Percentiles rank a stretch among this genome's conserved stretches.
These are phyloP conservation scores for Volvox reticuliferus DNA, from an alignment of 139 green algal genomes.

Conservation along the genomic window DNA sequence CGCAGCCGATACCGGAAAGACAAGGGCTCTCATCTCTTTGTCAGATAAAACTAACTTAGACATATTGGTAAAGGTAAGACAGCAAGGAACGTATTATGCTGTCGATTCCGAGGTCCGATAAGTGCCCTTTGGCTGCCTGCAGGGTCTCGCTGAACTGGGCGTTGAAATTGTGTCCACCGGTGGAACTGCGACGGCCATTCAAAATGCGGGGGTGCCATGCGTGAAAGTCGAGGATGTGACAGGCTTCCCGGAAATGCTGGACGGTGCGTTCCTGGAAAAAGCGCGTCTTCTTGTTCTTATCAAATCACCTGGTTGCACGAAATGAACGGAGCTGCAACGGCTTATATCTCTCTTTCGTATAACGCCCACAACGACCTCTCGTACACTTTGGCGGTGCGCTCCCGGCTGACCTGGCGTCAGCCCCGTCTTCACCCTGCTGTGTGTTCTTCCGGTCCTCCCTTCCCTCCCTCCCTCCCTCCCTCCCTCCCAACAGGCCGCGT, in stretches of 20 bases:
- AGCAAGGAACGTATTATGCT: background rate
- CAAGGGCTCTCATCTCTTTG: slow-evolving; percentile 90
- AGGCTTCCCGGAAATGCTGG: slow-evolving; percentile 98
- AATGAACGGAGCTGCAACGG: too few species aligned
- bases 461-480: background rate
- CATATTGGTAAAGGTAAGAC: slow-evolving; percentile 83
- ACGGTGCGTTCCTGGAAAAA: slow-evolving; percentile 66
- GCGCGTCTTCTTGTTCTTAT: too few species aligned
- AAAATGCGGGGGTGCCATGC: slow-evolving; percentile 84
- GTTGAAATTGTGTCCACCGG: slow-evolving; percentile 97
- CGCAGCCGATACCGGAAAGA: background rate
- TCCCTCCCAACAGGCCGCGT: slow-evolving; percentile 82
- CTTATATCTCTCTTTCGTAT: too few species aligned
- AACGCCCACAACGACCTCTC: too few species aligned
- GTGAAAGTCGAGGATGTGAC: slow-evolving; percentile 93
- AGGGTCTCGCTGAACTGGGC: slow-evolving; percentile 86
- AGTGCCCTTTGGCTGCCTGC: background rate
- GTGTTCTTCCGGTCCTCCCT: too few species aligned
- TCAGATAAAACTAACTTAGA: slow-evolving; percentile 93
- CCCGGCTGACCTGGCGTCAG: background rate
- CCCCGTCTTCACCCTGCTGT: too few species aligned
- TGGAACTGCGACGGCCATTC: slow-evolving; percentile 90
- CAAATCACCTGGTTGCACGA: too few species aligned
- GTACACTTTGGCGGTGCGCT: too few species aligned
- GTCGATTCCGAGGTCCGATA: background rate